A percentile compares a stretch with the other conserved stretches of the same genome.
phyloP scores from a whole-genome alignment of 148 eudicot species.

The Silene conica region DNA sequence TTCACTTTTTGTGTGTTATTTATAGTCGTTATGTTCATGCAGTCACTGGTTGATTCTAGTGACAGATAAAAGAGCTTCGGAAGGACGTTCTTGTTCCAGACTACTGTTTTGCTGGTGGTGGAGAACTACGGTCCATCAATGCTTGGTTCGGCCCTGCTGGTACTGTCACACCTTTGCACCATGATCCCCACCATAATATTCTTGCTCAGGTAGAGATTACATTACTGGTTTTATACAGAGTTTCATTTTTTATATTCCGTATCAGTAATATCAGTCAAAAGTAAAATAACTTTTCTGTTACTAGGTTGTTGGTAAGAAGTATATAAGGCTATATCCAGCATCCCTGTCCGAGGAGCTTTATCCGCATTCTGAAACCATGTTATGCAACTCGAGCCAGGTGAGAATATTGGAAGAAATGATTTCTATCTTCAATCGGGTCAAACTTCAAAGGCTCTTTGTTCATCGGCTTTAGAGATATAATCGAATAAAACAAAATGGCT shows the following conservation, averaged over 20 bases:
- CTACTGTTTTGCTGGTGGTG: slow-evolving; percentile 89
- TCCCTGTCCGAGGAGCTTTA: slow-evolving; percentile 73
- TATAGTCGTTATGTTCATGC: slow-evolving; percentile 22
- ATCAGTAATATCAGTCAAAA: slow-evolving; percentile 11
- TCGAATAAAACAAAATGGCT: no score
- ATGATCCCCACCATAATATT: slow-evolving; percentile 96
- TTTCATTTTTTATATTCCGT: slow-evolving; percentile 9
- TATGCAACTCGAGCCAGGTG: slow-evolving; percentile 93
- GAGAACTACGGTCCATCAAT: slow-evolving; percentile 77
- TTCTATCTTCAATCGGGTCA: neutral
- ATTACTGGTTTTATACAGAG: neutral
- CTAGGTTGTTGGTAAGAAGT: slow-evolving; percentile 96
- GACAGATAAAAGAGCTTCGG: slow-evolving; percentile 86
- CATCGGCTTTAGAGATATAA: no score
- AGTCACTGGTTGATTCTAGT: slow-evolving; percentile 34
- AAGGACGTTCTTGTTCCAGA: slow-evolving; percentile 82
- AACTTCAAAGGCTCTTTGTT: neutral
- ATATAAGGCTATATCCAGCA: slow-evolving; percentile 80
- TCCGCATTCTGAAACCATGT: slow-evolving; percentile 87
- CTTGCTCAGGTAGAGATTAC: slow-evolving; percentile 73
- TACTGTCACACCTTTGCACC: slow-evolving; percentile 93
- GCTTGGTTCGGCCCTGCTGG: slow-evolving; percentile 99
- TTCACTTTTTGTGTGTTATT: slow-evolving; percentile 14
- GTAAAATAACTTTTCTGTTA: slow-evolving; percentile 32
- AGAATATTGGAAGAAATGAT: no score